phyloP scores from a whole-genome alignment of 306 rosid genomes.

The Sophora flavescens region DNA sequence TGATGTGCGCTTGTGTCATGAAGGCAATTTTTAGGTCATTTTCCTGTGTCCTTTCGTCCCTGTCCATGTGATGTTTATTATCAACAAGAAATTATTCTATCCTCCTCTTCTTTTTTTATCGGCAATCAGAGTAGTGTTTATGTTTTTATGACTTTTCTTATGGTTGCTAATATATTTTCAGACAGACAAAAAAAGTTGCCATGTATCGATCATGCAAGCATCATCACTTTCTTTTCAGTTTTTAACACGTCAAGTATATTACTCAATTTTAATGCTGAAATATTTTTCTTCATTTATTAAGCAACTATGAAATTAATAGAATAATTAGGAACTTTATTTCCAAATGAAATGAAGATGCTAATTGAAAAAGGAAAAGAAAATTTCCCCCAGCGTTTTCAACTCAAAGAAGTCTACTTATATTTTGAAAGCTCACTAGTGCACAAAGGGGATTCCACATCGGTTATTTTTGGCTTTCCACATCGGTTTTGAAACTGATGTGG shows the following conservation, averaged over 20 bases:
- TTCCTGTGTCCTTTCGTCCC: slow-evolving; percentile 12
- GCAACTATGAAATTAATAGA: not conserved
- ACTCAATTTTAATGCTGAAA: too few species aligned
- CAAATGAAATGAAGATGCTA: not conserved
- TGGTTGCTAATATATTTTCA: slow-evolving; percentile 2
- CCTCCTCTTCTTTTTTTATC: not conserved
- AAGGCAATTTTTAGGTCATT: slow-evolving; percentile 24
- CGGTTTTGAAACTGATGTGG: too few species aligned
- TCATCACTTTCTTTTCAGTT: not conserved
- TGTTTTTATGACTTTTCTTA: slow-evolving; percentile 14
- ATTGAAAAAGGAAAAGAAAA: too few species aligned
- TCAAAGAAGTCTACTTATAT: not conserved
- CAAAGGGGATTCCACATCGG: too few species aligned
- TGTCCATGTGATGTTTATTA: slow-evolving; percentile 23
- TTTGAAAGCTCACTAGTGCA: too few species aligned
- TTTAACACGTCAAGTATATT: not conserved
- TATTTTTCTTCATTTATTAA: not conserved
- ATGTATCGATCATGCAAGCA: slow-evolving; percentile 26
- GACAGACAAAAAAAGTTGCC: not conserved
- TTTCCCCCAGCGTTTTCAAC: not conserved
- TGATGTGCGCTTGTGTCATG: slow-evolving; percentile 26
- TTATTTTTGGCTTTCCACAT: too few species aligned
- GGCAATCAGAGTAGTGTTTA: not conserved
- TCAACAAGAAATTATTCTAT: not conserved
- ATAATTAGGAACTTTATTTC: not conserved